Evolutionary conservation across 257 asterid species (phyloP), one percentile per base, ranked within the genome.

Genomic region (Lycium ferocissimum): DNA sequence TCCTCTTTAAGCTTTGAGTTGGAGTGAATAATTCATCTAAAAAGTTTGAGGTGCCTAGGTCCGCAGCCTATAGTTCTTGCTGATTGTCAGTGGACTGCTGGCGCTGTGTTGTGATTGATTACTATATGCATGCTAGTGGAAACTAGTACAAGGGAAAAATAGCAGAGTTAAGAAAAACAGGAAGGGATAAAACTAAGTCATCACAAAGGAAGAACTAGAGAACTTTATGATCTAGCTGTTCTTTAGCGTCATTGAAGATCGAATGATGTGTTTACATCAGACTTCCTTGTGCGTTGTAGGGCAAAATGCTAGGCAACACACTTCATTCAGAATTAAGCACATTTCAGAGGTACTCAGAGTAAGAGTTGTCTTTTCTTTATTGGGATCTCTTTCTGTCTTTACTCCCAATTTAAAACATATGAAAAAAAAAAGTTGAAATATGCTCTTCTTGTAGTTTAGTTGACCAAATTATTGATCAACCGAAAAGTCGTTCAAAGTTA

Each of bases 141-240:
- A 73, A 38, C 54, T 73, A 73, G 20, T 17, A 15, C 5, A 57
- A 26, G 80, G 26, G 45, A 75, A 70, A 12, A 47, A 22, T 22
- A 73, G 40, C n/a, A 49, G 49, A 49, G 10, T 11, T n/a, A 75
- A 47, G 62, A 45, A 12, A 43, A 12, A 12, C 81, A 75, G 22
- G 62, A 49, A 75, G 81, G 81, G 62, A 49, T 75, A 75, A 67
- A 70, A 75, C 62, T 49, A 22, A 75, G 45, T 22, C 61, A 47
- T 49, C 5, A 22, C 22, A 7, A 75, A 49, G 0, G 62, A 49
- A 20, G 37, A 75, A 22, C 3, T 8, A 20, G 62, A 75, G 40
- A 75, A 49, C 2, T 72, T 18, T 72, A 72, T 72, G 80, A 49
- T 49, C 22, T 72, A 9, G 20, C 45, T 49, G 62, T 49, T 75